phyloP scores from a whole-genome alignment of 768 basidiomycete species.

The Suillus luteus region DNA sequence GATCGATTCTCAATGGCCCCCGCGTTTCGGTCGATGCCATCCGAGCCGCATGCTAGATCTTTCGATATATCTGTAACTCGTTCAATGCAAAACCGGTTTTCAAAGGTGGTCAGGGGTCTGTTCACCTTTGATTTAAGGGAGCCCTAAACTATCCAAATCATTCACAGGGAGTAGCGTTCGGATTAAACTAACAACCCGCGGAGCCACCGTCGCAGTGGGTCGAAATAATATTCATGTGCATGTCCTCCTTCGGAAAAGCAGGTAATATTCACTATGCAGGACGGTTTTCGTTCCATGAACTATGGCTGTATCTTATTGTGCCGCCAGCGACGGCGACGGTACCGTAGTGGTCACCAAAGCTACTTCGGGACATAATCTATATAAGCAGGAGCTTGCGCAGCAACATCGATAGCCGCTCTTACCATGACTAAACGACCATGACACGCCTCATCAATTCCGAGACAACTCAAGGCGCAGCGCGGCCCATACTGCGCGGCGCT shows the following conservation, averaged over 20 bases:
- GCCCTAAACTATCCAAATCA: neutral
- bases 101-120: too few relatives aligned
- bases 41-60: neutral
- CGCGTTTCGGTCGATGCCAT: neutral
- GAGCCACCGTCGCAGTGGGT: neutral
- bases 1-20: too few relatives aligned
- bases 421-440: constrained; percentile 15
- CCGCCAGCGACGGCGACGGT: too few relatives aligned
- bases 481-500: constrained; percentile 76
- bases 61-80: too few relatives aligned
- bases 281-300: neutral
- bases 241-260: too few relatives aligned
- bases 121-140: neutral
- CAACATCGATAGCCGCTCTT: constrained; percentile 4
- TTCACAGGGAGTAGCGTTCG: neutral
- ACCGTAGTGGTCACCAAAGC: neutral
- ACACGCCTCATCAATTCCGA: constrained; percentile 42
- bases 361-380: constrained; percentile 37
- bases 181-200: neutral
- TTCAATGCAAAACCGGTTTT: too few relatives aligned
- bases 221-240: too few relatives aligned
- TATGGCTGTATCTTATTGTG: neutral
- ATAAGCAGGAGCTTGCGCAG: constrained; percentile 3
- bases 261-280: too few relatives aligned
- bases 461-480: constrained; percentile 54